These are phyloP conservation scores for Nitzschia sp. DNA, from an alignment of 108 stramenopile species.

Conservation along the genomic window DNA sequence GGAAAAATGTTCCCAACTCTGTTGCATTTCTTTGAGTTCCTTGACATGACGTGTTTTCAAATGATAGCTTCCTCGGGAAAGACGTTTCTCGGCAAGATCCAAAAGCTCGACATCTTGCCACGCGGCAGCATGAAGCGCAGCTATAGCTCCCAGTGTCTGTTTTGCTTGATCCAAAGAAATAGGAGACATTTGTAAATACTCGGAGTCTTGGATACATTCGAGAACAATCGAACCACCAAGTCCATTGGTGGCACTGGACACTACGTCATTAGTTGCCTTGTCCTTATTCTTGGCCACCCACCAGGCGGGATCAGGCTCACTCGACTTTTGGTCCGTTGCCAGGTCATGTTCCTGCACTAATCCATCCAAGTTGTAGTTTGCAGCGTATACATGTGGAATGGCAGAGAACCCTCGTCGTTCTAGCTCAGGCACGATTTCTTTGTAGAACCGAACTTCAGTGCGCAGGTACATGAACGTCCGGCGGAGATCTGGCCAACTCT, in stretches of 20 bases:
- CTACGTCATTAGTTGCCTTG: not conserved
- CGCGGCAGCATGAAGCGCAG: constrained; percentile 67
- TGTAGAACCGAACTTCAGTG: constrained; percentile 79
- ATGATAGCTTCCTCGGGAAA: constrained; percentile 66
- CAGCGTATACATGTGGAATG: constrained; percentile 45
- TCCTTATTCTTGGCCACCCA: not conserved
- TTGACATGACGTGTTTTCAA: constrained; percentile 69
- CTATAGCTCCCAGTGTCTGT: constrained; percentile 54
- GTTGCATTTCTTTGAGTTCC: constrained; percentile 51
- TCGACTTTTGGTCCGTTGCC: constrained; percentile 33
- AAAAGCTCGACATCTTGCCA: constrained; percentile 62
- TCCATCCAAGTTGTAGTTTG: constrained; percentile 53
- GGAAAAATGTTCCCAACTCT: constrained; percentile 62
- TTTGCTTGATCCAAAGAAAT: constrained; percentile 46
- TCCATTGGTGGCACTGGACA: not conserved
- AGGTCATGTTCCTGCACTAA: constrained; percentile 57
- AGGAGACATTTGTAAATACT: constrained; percentile 72
- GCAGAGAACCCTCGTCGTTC: constrained; percentile 13
- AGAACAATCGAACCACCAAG: constrained; percentile 41
- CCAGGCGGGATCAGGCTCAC: constrained; percentile 14
- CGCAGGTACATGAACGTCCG: constrained; percentile 68
- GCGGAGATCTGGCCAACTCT: constrained; percentile 73
- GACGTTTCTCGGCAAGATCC: constrained; percentile 26
- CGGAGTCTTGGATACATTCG: constrained; percentile 30
- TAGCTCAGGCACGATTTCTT: constrained; percentile 52